Percentiles rank a stretch among this genome's conserved stretches.
Conservation (phyloP, 2,329 filamentous ascomycete species). For the Cercospora beticola region DNA sequence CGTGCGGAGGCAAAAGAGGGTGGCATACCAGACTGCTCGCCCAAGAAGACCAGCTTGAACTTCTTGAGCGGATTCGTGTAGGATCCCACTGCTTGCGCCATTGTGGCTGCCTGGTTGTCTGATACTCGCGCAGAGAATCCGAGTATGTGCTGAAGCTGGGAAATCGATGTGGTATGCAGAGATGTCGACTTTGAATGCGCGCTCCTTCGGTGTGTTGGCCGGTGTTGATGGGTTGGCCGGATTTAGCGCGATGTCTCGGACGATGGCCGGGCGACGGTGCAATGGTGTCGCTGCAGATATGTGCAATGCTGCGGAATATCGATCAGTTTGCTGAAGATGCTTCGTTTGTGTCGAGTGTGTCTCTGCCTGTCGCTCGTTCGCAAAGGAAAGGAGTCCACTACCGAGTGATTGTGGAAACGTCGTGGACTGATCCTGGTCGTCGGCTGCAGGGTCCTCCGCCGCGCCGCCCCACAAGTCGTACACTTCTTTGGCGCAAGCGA, state of each 20-base stretch:
- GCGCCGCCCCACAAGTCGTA: neutral
- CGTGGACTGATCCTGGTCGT: neutral
- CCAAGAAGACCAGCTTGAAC: slow-evolving; percentile 99
- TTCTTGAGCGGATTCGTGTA: slow-evolving; percentile 99
- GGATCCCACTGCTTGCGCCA: slow-evolving; percentile 79
- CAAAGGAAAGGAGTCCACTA: slow-evolving; percentile 1
- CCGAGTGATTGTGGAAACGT: neutral
- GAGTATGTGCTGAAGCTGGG: neutral
- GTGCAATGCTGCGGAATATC: neutral
- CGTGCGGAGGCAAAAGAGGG: neutral
- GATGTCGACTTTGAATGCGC: neutral
- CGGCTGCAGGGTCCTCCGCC: neutral
- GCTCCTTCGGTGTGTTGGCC: neutral
- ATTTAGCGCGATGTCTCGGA: slow-evolving; percentile 9
- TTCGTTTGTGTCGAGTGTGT: neutral
- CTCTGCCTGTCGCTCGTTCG: neutral
- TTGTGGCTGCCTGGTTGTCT: slow-evolving; percentile 46
- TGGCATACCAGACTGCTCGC: slow-evolving; percentile 91
- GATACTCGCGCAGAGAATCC: neutral
- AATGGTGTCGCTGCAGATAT: neutral
- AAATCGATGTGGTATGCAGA: neutral
- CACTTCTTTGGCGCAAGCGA: neutral
- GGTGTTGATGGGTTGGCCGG: slow-evolving; percentile 7
- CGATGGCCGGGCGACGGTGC: neutral
- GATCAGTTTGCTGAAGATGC: neutral